Conservation (phyloP, 1,139 yeast species). For the Nakaseomyces delphensis region DNA sequence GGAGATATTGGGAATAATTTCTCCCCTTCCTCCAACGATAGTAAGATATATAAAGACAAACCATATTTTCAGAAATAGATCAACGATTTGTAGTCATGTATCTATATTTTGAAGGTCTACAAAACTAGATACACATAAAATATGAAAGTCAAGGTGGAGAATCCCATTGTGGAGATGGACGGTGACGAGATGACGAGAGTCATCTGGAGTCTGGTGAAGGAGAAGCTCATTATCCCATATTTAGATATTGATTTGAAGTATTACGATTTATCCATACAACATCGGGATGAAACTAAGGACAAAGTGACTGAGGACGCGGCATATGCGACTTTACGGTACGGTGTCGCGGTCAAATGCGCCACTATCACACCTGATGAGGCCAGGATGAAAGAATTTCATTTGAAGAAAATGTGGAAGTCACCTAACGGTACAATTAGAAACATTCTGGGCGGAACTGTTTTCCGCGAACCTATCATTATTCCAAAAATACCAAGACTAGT, state of each 20-base stretch:
- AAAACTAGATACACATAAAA: too few species aligned
- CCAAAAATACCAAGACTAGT: constrained; percentile 81
- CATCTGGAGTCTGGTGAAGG: constrained; percentile 81
- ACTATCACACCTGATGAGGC: constrained; percentile 98
- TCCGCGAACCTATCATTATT: constrained; percentile 92
- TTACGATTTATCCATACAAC: constrained; percentile 79
- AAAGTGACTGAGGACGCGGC: constrained; percentile 86
- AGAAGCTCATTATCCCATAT: constrained; percentile 73
- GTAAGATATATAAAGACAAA: neutral
- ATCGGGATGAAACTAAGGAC: constrained; percentile 82
- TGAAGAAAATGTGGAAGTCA: constrained; percentile 94
- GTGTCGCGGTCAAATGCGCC: constrained; percentile 94
- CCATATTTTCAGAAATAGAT: too few species aligned
- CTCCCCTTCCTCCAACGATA: neutral
- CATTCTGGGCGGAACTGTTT: constrained; percentile 90
- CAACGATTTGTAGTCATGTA: too few species aligned
- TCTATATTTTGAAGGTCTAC: too few species aligned
- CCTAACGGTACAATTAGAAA: constrained; percentile 96
- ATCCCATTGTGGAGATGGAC: constrained; percentile 90
- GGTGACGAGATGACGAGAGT: constrained; percentile 96
- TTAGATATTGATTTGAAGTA: constrained; percentile 82
- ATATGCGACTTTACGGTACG: constrained; percentile 75
- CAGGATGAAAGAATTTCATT: constrained; percentile 77
- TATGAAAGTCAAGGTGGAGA: constrained; percentile 66
- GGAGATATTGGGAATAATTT: neutral